Evolutionary conservation across 1,139 yeast genomes (phyloP).

Genomic region (Yamadazyma taylorii): DNA sequence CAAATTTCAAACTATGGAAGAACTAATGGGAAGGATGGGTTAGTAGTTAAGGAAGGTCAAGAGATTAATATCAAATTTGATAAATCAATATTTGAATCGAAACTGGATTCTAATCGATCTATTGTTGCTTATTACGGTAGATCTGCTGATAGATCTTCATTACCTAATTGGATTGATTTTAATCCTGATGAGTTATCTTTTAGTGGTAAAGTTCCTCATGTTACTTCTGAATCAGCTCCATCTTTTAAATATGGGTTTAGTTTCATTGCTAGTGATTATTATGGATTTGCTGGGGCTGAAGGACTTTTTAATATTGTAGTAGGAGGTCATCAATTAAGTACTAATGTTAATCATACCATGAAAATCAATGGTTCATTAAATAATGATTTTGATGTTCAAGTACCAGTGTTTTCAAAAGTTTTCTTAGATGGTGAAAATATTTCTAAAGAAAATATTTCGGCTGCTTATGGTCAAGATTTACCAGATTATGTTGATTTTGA

Average conservation of each 20-base stretch:
- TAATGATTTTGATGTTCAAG: constrained; percentile 48
- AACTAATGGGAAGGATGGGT: constrained; percentile 72
- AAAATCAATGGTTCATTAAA: constrained; percentile 68
- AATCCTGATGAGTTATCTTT: constrained; percentile 64
- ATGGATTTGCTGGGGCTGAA: constrained; percentile 72
- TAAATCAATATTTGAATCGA: constrained; percentile 50
- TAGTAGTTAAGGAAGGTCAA: constrained; percentile 72
- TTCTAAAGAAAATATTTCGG: constrained; percentile 50
- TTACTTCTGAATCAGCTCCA: constrained; percentile 85
- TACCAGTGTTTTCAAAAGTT: constrained; percentile 62
- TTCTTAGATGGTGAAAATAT: constrained; percentile 59
- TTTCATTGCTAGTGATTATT: constrained; percentile 76
- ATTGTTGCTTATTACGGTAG: constrained; percentile 81
- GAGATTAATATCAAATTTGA: constrained; percentile 64
- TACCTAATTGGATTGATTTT: constrained; percentile 87
- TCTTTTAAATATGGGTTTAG: constrained; percentile 71
- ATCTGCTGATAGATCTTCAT: constrained; percentile 75
- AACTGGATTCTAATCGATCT: constrained; percentile 42
- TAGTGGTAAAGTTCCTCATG: constrained; percentile 85
- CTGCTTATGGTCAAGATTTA: constrained; percentile 45
- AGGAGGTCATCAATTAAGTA: constrained; percentile 85
- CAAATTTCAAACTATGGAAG: constrained; percentile 58
- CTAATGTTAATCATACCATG: constrained; percentile 53
- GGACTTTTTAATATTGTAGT: constrained; percentile 71
- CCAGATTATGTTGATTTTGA: constrained; percentile 63